A percentile compares a stretch with the other conserved stretches of the same genome.
Conservation (phyloP, 345 rosid genomes). For the Combretum micranthum region DNA sequence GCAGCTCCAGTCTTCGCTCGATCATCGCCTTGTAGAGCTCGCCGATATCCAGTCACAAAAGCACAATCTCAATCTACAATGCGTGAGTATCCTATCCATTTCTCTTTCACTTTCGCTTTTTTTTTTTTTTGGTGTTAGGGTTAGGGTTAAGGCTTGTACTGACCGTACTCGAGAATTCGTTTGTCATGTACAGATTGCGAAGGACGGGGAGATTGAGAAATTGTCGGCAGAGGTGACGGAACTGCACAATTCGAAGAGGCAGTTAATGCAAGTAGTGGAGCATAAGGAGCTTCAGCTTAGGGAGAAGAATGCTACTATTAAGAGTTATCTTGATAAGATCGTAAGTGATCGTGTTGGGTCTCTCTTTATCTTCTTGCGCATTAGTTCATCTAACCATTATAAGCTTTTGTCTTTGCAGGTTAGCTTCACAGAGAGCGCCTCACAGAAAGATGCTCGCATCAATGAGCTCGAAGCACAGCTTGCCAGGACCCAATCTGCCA, state of each 20-base stretch:
- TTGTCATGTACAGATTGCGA: conserved; percentile 46
- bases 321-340: conserved; percentile 73
- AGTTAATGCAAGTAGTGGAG: conserved; percentile 73
- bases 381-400: background rate
- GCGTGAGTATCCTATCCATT: conserved; percentile 17
- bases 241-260: conserved; percentile 81
- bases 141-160: too few species aligned
- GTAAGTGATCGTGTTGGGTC: conserved; percentile 28
- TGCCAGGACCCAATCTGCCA: conserved; percentile 49
- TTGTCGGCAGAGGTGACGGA: conserved; percentile 55
- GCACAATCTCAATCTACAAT: conserved; percentile 77
- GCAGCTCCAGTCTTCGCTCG: conserved; percentile 64
- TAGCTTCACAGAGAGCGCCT: conserved; percentile 51
- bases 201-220: conserved; percentile 83
- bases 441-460: conserved; percentile 59
- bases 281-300: conserved; percentile 69
- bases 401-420: conserved; percentile 28
- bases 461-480: conserved; percentile 64
- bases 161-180: background rate
- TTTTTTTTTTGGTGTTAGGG: background rate
- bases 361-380: background rate
- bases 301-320: conserved; percentile 68
- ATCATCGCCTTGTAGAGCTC: conserved; percentile 53
- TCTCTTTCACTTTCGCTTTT: background rate
- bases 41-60: conserved; percentile 70